phyloP scores from a whole-genome alignment of 805 yeast species.

The Cyberlindnera mrakii region DNA sequence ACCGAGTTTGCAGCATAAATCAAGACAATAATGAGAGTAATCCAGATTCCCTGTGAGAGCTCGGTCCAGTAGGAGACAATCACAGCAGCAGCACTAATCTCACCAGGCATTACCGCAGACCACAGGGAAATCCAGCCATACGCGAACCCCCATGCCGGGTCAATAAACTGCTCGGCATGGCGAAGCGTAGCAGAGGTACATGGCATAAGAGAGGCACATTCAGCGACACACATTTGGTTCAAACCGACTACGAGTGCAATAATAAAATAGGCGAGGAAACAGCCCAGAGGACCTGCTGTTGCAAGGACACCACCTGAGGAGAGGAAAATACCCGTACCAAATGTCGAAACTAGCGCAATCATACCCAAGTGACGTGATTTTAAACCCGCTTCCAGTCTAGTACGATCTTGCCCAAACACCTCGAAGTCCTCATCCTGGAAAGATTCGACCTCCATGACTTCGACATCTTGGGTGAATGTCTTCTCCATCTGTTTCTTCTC shows the following conservation, averaged over 20 bases:
- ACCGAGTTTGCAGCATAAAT: slow-evolving; percentile 30
- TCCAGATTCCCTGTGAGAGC: slow-evolving; percentile 40
- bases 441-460: slow-evolving; percentile 11
- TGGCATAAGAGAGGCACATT: slow-evolving; percentile 33
- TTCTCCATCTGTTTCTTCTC: slow-evolving; percentile 7
- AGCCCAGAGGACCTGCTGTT: slow-evolving; percentile 31
- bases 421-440: slow-evolving; percentile 5
- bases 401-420: slow-evolving; percentile 16
- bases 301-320: slow-evolving; percentile 35
- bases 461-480: slow-evolving; percentile 10
- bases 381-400: slow-evolving; percentile 10
- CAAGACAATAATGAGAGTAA: slow-evolving; percentile 34
- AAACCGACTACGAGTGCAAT: slow-evolving; percentile 33
- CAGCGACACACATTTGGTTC: slow-evolving; percentile 35
- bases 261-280: slow-evolving; percentile 28
- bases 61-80: slow-evolving; percentile 40
- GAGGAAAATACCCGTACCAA: slow-evolving; percentile 38
- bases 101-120: slow-evolving; percentile 37
- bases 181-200: slow-evolving; percentile 31
- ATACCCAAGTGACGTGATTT: slow-evolving; percentile 37
- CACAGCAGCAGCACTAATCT: slow-evolving; percentile 42
- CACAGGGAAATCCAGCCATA: slow-evolving; percentile 40
- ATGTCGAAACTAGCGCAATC: slow-evolving; percentile 42
- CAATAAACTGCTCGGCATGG: slow-evolving; percentile 34
- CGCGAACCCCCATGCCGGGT: slow-evolving; percentile 41